Conservation (phyloP, 2,329 filamentous ascomycete genomes). For the Exophiala oligosperma region DNA sequence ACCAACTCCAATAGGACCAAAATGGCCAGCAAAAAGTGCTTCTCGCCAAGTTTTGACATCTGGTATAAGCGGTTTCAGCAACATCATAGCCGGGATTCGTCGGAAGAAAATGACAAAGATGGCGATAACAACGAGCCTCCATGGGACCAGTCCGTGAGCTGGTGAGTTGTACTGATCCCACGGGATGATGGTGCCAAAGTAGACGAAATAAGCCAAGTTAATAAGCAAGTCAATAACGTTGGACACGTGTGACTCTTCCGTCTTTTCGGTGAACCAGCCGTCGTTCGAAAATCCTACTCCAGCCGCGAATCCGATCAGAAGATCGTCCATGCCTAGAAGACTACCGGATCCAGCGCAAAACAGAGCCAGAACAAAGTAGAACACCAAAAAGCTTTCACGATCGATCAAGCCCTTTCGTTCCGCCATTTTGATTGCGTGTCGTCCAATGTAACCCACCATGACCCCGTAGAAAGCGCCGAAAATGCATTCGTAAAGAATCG, state of each 20-base stretch:
- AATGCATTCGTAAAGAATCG: constrained; percentile 91
- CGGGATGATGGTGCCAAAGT: constrained; percentile 93
- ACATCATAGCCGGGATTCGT: constrained; percentile 90
- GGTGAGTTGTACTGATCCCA: constrained; percentile 87
- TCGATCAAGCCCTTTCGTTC: constrained; percentile 87
- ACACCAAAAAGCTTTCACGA: constrained; percentile 94
- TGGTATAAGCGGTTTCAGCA: constrained; percentile 87
- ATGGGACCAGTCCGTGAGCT: constrained; percentile 73
- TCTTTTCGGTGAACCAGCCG: constrained; percentile 98
- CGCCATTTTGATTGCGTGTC: constrained; percentile 84
- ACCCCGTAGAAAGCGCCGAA: constrained; percentile 91
- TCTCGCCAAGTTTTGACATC: constrained; percentile 99
- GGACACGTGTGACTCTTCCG: constrained; percentile 96
- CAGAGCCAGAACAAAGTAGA: constrained; percentile 94
- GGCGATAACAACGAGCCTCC: constrained; percentile 92
- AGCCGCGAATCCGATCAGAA: constrained; percentile 90
- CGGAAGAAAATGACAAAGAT: constrained; percentile 93
- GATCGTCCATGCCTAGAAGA: constrained; percentile 86
- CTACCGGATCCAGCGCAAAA: constrained; percentile 95
- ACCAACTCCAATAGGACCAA: constrained; percentile 94
- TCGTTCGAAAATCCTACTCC: constrained; percentile 99
- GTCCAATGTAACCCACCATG: constrained; percentile 80
- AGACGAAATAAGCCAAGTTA: constrained; percentile 98
- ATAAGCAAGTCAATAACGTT: constrained; percentile 98
- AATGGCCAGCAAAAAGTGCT: constrained; percentile 93